A percentile compares a stretch with the other conserved stretches of the same genome.
phyloP scores from a whole-genome alignment of 441 rosid species.

The Pelargonium citronellum region DNA sequence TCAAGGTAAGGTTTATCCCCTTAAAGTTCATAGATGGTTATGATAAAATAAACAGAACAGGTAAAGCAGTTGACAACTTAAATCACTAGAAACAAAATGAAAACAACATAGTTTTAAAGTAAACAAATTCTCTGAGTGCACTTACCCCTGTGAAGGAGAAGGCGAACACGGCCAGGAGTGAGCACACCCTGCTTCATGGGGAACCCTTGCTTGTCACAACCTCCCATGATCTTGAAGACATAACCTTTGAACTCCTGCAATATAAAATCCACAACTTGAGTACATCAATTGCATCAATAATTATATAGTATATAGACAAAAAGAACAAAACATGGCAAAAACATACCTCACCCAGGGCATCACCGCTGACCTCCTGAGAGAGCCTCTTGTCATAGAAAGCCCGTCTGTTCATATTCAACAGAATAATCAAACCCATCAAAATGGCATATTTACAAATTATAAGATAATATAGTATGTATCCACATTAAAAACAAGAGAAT shows the following conservation, averaged over 20 bases:
- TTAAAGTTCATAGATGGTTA: too few species aligned
- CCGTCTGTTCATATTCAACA: slow-evolving; percentile 27
- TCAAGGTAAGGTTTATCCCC: too few species aligned
- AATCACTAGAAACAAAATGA: too few species aligned
- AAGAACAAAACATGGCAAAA: neutral
- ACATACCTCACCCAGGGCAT: slow-evolving; percentile 44
- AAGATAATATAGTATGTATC: too few species aligned
- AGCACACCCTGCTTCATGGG: slow-evolving; percentile 61
- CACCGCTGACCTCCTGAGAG: slow-evolving; percentile 54
- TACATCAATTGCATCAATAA: neutral
- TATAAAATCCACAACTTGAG: neutral
- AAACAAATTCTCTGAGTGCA: neutral
- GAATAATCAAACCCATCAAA: too few species aligned
- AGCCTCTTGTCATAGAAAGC: slow-evolving; percentile 46
- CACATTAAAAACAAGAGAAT: too few species aligned
- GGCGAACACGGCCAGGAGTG: slow-evolving; percentile 46
- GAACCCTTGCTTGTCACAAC: slow-evolving; percentile 60
- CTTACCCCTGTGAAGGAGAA: slow-evolving; percentile 40
- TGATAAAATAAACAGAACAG: too few species aligned
- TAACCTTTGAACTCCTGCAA: slow-evolving; percentile 50
- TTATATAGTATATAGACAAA: too few species aligned
- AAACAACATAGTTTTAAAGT: too few species aligned
- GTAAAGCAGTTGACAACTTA: too few species aligned
- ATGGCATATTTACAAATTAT: too few species aligned
- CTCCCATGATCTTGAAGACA: slow-evolving; percentile 52